phyloP scores from a whole-genome alignment of 1,139 yeast species.

The Eremothecium coryli region DNA sequence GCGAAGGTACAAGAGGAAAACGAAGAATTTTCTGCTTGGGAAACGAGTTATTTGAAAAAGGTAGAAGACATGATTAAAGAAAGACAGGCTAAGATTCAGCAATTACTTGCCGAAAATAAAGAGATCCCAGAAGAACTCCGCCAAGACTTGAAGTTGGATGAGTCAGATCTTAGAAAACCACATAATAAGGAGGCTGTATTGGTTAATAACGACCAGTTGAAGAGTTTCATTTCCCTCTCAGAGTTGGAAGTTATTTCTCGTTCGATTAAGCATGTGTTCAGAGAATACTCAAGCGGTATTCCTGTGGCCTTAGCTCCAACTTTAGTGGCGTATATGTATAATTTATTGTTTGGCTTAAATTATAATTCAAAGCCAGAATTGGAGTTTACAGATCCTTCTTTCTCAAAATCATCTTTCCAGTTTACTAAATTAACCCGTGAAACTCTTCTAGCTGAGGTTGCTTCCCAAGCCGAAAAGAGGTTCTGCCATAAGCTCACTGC shows the following conservation, averaged over 20 bases:
- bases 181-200: conserved; percentile 26
- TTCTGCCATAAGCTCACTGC: conserved; percentile 52
- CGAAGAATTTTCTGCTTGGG: conserved; percentile 32
- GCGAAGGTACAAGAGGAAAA: conserved; percentile 28
- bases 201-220: conserved; percentile 30
- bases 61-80: conserved; percentile 34
- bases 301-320: conserved; percentile 49
- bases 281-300: conserved; percentile 37
- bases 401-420: conserved; percentile 36
- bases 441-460: conserved; percentile 38
- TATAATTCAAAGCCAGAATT: conserved; percentile 40
- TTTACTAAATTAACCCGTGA: conserved; percentile 41
- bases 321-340: conserved; percentile 63
- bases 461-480: conserved; percentile 45
- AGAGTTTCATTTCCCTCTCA: conserved; percentile 41
- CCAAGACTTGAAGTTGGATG: conserved; percentile 30
- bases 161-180: conserved; percentile 33
- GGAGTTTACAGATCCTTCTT: conserved; percentile 36
- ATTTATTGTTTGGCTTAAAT: conserved; percentile 51
- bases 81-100: conserved; percentile 33
- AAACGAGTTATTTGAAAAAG: conserved; percentile 29
- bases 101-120: conserved; percentile 30
- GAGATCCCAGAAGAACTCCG: conserved; percentile 33
- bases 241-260: conserved; percentile 71
- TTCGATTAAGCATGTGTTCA: conserved; percentile 65